Percentiles rank a stretch among this genome's conserved stretches.
These are phyloP conservation scores for Cryptococcus sp. DNA, from an alignment of 1,284 basidiomycete genomes.

Conservation along the genomic window DNA sequence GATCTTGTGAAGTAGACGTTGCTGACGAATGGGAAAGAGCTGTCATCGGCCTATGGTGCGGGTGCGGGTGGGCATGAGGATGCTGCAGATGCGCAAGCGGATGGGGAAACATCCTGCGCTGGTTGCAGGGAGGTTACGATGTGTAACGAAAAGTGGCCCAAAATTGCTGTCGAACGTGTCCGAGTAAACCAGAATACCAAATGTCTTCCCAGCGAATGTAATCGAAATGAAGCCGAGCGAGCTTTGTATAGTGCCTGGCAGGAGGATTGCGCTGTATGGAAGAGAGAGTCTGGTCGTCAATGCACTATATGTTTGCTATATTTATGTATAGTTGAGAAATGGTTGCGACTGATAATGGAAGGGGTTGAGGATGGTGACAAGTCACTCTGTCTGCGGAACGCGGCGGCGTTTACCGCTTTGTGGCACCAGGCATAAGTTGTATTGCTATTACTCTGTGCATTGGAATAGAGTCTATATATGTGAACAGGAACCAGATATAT, in stretches of 20 bases:
- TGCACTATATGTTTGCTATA: background rate
- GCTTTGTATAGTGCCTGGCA: background rate
- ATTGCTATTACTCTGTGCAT: too few species aligned
- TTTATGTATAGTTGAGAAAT: background rate
- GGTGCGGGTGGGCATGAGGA: slow-evolving; percentile 8
- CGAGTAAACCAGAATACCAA: background rate
- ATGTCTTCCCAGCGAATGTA: background rate
- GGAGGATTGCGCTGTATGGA: background rate
- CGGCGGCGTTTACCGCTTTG: slow-evolving; percentile 20
- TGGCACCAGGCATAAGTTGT: slow-evolving; percentile 3
- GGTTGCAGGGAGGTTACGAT: background rate
- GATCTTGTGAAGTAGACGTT: background rate
- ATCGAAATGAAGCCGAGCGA: background rate
- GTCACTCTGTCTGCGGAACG: background rate
- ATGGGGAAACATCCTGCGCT: slow-evolving; percentile 9
- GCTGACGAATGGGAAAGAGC: slow-evolving; percentile 15
- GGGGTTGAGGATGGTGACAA: background rate
- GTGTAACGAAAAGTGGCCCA: background rate
- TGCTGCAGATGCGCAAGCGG: slow-evolving; percentile 11
- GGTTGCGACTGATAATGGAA: background rate
- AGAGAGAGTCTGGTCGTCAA: background rate
- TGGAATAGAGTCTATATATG: too few species aligned
- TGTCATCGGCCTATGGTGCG: slow-evolving; percentile 22
- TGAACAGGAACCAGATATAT: too few species aligned
- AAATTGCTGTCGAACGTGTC: background rate